Conservation (phyloP, 192 early-diverging fungal species). For the Rhizophagus clarus region DNA sequence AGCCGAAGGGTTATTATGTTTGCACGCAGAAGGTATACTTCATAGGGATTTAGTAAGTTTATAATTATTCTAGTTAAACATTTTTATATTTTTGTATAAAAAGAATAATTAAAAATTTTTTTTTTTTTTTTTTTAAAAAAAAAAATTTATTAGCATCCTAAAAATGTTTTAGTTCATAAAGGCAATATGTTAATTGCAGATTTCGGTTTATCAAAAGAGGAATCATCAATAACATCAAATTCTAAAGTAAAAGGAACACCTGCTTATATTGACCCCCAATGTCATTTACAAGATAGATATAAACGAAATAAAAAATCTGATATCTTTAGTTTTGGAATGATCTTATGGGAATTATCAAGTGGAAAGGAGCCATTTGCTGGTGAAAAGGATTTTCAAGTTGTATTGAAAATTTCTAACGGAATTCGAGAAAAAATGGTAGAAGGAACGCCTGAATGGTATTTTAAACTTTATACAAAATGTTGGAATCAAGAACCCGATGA, state of each 20-base stretch:
- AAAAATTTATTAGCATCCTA: slow-evolving; percentile 20
- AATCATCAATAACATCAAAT: not conserved
- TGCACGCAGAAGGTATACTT: slow-evolving; percentile 36
- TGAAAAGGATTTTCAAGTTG: slow-evolving; percentile 35
- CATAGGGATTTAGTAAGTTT: slow-evolving; percentile 38
- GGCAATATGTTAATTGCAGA: not conserved
- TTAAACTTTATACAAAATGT: slow-evolving; percentile 38
- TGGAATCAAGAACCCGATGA: slow-evolving; percentile 38
- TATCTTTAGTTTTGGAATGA: slow-evolving; percentile 42
- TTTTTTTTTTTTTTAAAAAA: too few relatives aligned
- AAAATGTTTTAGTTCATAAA: slow-evolving; percentile 9
- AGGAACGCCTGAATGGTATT: slow-evolving; percentile 39
- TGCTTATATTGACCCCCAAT: not conserved
- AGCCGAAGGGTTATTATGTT: slow-evolving; percentile 21
- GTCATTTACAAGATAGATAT: not conserved
- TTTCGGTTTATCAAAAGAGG: not conserved
- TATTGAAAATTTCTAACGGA: slow-evolving; percentile 38
- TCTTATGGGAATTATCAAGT: slow-evolving; percentile 43
- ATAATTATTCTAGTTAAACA: too few relatives aligned
- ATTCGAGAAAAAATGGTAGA: slow-evolving; percentile 39
- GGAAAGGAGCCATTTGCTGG: slow-evolving; percentile 36
- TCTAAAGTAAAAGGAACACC: not conserved
- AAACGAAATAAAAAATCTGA: slow-evolving; percentile 23
- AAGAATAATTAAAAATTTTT: too few relatives aligned
- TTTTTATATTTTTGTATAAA: too few relatives aligned